A percentile compares a stretch with the other conserved stretches of the same genome.
These are phyloP conservation scores for Colletotrichum gigasporum DNA, from an alignment of 2,329 filamentous ascomycete genomes.

Conservation along the genomic window DNA sequence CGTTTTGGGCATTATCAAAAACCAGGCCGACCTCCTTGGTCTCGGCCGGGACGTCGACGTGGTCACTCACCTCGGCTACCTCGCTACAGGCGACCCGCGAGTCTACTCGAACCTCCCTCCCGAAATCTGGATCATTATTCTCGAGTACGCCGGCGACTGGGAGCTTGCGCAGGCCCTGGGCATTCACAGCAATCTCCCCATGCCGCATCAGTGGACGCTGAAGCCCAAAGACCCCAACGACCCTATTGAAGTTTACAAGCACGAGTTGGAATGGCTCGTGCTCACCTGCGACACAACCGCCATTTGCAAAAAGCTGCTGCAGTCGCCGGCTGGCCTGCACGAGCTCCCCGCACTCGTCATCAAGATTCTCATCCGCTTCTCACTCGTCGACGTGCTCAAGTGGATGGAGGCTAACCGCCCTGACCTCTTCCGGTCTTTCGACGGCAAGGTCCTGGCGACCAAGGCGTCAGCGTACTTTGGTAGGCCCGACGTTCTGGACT, in stretches of 20 bases:
- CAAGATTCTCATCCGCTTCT: slow-evolving; percentile 92
- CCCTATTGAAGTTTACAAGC: slow-evolving; percentile 75
- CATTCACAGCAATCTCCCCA: slow-evolving; percentile 80
- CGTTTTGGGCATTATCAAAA: slow-evolving; percentile 78
- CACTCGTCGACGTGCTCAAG: slow-evolving; percentile 79
- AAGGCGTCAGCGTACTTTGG: slow-evolving; percentile 90
- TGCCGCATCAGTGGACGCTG: slow-evolving; percentile 74
- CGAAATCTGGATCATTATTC: slow-evolving; percentile 89
- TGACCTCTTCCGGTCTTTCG: slow-evolving; percentile 80
- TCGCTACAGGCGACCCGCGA: slow-evolving; percentile 43
- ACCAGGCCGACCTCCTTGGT: slow-evolving; percentile 79
- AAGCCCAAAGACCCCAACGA: slow-evolving; percentile 69
- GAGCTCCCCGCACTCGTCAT: slow-evolving; percentile 83
- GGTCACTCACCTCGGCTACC: slow-evolving; percentile 49
- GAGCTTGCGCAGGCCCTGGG: slow-evolving; percentile 84
- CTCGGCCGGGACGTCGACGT: slow-evolving; percentile 77
- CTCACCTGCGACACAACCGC: slow-evolving; percentile 75
- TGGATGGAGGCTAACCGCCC: slow-evolving; percentile 70
- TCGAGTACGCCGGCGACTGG: slow-evolving; percentile 89
- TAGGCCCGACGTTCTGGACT: slow-evolving; percentile 84
- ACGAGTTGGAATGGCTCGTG: slow-evolving; percentile 86
- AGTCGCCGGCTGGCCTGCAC: slow-evolving; percentile 74
- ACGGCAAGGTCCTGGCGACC: slow-evolving; percentile 84
- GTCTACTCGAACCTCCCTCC: slow-evolving; percentile 70
- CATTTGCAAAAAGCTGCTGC: slow-evolving; percentile 78